phyloP scores from a whole-genome alignment of 2,329 filamentous ascomycete species.

The Parastagonospora nodorum region DNA sequence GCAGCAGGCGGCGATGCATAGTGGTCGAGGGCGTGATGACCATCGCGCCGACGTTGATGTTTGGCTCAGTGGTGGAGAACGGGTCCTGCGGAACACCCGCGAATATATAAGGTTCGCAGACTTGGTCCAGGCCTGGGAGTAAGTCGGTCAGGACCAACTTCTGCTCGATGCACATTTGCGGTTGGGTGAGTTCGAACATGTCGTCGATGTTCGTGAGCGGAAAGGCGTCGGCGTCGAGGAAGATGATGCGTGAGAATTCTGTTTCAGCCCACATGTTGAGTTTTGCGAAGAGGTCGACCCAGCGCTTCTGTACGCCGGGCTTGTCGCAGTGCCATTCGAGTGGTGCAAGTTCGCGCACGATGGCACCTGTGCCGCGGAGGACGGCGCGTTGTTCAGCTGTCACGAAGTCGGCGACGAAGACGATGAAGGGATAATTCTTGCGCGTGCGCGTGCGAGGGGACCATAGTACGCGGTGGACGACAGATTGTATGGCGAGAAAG shows the following conservation, averaged over 20 bases:
- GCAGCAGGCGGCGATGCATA: constrained; percentile 38
- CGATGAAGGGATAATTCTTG: constrained; percentile 32
- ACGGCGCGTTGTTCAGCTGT: constrained; percentile 35
- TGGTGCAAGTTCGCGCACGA: constrained; percentile 38
- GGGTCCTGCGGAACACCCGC: constrained; percentile 31
- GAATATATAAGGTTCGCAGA: constrained; percentile 39
- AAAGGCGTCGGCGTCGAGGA: constrained; percentile 43
- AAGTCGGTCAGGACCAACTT: constrained; percentile 35
- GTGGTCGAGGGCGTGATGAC: constrained; percentile 34
- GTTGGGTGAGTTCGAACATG: constrained; percentile 32
- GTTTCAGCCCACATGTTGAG: constrained; percentile 44
- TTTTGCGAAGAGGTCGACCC: constrained; percentile 44
- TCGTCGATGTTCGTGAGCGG: constrained; percentile 35
- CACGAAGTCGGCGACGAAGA: constrained; percentile 43
- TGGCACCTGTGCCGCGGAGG: constrained; percentile 38
- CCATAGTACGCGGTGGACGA: constrained; percentile 42
- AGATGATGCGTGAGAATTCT: constrained; percentile 36
- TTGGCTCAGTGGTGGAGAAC: constrained; percentile 11
- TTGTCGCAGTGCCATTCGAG: constrained; percentile 35
- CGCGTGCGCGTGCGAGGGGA: constrained; percentile 30
- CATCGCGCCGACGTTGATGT: constrained; percentile 42
- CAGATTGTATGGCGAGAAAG: constrained; percentile 40
- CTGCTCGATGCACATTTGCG: constrained; percentile 23
- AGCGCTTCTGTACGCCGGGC: constrained; percentile 26
- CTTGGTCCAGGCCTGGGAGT: constrained; percentile 15